A percentile compares a stretch with the other conserved stretches of the same genome.
These are phyloP conservation scores for Metschnikowia continentalis DNA, from an alignment of 805 yeast genomes.

Conservation along the genomic window DNA sequence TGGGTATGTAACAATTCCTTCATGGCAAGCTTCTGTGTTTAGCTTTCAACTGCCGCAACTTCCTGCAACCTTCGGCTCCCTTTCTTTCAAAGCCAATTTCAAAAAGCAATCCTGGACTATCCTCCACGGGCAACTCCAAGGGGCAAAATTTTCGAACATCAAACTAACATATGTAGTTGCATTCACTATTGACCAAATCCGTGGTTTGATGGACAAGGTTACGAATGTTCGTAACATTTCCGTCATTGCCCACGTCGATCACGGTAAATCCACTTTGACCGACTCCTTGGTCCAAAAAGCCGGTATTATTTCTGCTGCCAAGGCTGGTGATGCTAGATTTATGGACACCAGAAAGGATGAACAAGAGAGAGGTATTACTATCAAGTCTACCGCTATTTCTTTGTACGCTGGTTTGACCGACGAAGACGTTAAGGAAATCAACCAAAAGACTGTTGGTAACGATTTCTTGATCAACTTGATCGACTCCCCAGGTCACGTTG, in stretches of 20 bases:
- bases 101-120: background rate
- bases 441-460: constrained; percentile 90
- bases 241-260: constrained; percentile 99
- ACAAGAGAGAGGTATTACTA: constrained; percentile 99
- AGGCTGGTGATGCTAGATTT: constrained; percentile 99
- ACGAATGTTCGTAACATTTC: constrained; percentile 99
- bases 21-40: no score
- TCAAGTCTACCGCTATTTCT: constrained; percentile 98
- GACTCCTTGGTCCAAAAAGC: constrained; percentile 99
- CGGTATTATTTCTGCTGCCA: constrained; percentile 99
- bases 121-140: background rate
- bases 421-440: constrained; percentile 82
- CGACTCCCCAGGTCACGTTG: constrained; percentile 99
- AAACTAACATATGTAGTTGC: constrained; percentile 40
- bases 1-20: constrained; percentile 29
- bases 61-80: background rate
- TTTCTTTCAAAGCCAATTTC: background rate
- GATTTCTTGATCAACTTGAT: constrained; percentile 96
- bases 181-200: constrained; percentile 75
- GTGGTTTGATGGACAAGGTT: constrained; percentile 98
- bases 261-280: constrained; percentile 99
- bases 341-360: constrained; percentile 99
- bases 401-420: constrained; percentile 84
- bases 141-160: background rate
- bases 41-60: no score